phyloP scores from a whole-genome alignment of 2,329 filamentous ascomycete genomes.

The Tolypocladium tropicale region DNA sequence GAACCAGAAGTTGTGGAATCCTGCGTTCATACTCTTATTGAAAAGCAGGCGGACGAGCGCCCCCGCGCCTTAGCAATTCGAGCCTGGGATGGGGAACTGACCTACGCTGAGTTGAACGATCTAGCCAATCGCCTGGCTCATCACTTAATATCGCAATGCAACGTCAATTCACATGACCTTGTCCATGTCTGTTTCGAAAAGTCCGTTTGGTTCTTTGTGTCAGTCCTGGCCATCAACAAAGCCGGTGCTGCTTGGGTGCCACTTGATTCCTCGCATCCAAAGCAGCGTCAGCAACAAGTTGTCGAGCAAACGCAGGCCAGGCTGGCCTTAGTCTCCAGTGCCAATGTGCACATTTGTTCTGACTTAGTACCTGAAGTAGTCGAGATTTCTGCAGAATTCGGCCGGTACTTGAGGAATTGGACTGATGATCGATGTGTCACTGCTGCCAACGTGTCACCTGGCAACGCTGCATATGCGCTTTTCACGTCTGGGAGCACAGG shows the following conservation, averaged over 20 bases:
- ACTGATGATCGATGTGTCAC: neutral
- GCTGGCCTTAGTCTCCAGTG: neutral
- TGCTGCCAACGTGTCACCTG: neutral
- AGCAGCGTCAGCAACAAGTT: neutral
- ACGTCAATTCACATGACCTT: too few relatives aligned
- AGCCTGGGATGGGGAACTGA: neutral
- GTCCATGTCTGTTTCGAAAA: neutral
- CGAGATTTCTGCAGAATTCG: neutral
- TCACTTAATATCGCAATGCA: neutral
- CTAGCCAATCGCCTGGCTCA: neutral
- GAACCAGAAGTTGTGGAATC: neutral
- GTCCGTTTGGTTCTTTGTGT: constrained; percentile 6
- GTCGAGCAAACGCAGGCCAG: neutral
- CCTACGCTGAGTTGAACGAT: neutral
- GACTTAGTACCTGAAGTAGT: neutral
- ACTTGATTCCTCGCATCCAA: constrained; percentile 3
- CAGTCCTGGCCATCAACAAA: constrained; percentile 5
- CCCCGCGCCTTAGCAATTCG: neutral
- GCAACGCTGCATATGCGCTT: neutral
- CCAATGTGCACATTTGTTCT: neutral
- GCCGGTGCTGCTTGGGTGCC: constrained; percentile 7
- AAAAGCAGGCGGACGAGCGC: neutral
- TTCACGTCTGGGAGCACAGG: neutral
- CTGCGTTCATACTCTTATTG: neutral
- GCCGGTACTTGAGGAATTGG: too few relatives aligned